Evolutionary conservation across 164 flowering plant species (phyloP).

Genomic region (grape (Vitis vinifera)): ASM3070453v1 NC_081822.1:6697001-6697500

Average conservation of each 20-base stretch:
- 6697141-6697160: conserved; percentile 13
- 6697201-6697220: conserved; percentile 15
- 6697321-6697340: conserved; percentile 20
- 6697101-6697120: conserved; percentile 35
- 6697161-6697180: conserved; percentile 25
- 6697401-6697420: conserved; percentile 7
- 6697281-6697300: conserved; percentile 30
- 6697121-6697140: not conserved
- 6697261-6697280: conserved; percentile 54
- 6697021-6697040: conserved; percentile 35
- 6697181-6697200: conserved; percentile 18
- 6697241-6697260: conserved; percentile 21
- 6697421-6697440: conserved; percentile 12
- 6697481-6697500: conserved; percentile 13
- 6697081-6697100: conserved; percentile 29
- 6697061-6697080: conserved; percentile 29
- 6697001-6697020: conserved; percentile 27
- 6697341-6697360: conserved; percentile 18
- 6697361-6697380: conserved; percentile 38
- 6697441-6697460: conserved; percentile 9
- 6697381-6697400: conserved; percentile 16
- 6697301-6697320: conserved; percentile 28
- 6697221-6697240: conserved; percentile 34
- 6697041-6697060: conserved; percentile 49
- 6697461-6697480: conserved; percentile 17